Conservation (phyloP, 139 green algal genomes). For the Coelastrella sp. region DNA sequence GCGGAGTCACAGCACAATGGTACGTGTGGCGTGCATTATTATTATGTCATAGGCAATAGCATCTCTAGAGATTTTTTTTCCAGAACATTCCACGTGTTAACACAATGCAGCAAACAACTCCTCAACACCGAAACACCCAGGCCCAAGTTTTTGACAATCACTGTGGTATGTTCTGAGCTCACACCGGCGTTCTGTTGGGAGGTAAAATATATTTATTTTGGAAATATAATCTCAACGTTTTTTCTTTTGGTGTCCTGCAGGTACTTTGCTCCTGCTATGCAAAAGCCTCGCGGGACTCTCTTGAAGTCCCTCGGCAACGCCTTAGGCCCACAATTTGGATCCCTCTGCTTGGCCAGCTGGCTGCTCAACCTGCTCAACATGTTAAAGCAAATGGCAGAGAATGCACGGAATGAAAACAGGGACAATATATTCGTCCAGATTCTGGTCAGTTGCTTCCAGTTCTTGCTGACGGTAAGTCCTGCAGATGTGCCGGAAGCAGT, state of each 20-base stretch:
- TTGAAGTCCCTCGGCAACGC: conserved; percentile 58
- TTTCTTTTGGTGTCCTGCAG: neutral
- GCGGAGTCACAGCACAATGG: conserved; percentile 70
- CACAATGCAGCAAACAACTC: no score
- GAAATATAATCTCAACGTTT: neutral
- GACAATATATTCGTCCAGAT: conserved; percentile 41
- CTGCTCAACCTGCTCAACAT: conserved; percentile 71
- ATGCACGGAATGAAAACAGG: conserved; percentile 33
- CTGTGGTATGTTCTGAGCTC: no score
- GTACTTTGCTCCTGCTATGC: conserved; percentile 67
- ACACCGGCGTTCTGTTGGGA: no score
- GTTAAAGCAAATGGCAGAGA: conserved; percentile 38
- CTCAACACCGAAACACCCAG: no score
- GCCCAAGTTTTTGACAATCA: no score
- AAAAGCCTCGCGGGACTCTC: conserved; percentile 47
- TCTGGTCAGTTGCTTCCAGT: conserved; percentile 42
- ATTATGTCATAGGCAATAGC: no score
- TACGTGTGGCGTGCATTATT: neutral
- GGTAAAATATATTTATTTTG: no score
- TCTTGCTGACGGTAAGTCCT: conserved; percentile 22
- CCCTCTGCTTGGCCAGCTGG: conserved; percentile 60
- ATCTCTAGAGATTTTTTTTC: no score
- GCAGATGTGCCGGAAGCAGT: no score
- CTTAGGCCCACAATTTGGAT: conserved; percentile 73
- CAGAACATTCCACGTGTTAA: no score